These are phyloP conservation scores for Xylariales sp. DNA, from an alignment of 2,329 filamentous ascomycete genomes.

Conservation along the genomic window DNA sequence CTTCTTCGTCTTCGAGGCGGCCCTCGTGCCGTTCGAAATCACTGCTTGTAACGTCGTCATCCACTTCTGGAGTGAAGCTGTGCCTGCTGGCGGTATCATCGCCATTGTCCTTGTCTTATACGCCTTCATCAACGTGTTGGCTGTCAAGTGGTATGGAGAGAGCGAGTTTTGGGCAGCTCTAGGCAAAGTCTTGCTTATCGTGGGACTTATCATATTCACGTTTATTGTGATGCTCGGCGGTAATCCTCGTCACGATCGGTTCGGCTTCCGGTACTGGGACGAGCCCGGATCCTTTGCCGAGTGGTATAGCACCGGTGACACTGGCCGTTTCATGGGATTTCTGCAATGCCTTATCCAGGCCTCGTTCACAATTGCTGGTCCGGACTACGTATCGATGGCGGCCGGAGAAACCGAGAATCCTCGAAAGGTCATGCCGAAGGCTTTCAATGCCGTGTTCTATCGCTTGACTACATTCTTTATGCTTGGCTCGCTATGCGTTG, in stretches of 20 bases:
- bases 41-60: conserved; percentile 61
- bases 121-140: conserved; percentile 62
- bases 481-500: conserved; percentile 66
- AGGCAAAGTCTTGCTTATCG: conserved; percentile 66
- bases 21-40: conserved; percentile 63
- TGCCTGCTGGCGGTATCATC: conserved; percentile 58
- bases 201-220: conserved; percentile 70
- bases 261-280: conserved; percentile 65
- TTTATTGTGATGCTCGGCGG: conserved; percentile 81
- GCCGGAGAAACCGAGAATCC: conserved; percentile 70
- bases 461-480: conserved; percentile 72
- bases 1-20: conserved; percentile 67
- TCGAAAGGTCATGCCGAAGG: conserved; percentile 63
- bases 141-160: conserved; percentile 71
- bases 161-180: conserved; percentile 72
- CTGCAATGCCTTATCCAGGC: conserved; percentile 69
- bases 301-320: conserved; percentile 56
- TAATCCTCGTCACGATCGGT: conserved; percentile 66
- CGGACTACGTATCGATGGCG: conserved; percentile 55
- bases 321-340: conserved; percentile 74
- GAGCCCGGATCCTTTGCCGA: conserved; percentile 67
- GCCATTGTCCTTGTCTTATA: conserved; percentile 52
- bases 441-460: conserved; percentile 76
- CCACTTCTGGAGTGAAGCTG: conserved; percentile 56
- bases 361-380: conserved; percentile 59